Evolutionary conservation across 257 asterid genomes (phyloP).

Genomic region (Primulina tabacum): DNA sequence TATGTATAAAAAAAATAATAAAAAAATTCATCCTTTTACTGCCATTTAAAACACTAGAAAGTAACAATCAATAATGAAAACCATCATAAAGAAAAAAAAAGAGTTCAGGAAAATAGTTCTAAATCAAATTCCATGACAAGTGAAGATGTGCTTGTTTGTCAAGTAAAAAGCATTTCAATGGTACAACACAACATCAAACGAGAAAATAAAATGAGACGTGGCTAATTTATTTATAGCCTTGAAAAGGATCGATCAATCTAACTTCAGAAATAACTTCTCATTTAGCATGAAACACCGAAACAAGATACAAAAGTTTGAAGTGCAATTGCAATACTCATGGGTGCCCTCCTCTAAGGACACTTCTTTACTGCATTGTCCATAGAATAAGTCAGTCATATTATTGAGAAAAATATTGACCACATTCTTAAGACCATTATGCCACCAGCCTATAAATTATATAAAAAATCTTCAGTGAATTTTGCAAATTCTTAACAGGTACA

Average conservation of each 20-base stretch:
- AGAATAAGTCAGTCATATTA: not conserved
- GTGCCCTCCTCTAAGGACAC: not conserved
- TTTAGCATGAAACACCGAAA: not conserved
- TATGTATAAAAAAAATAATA: no score
- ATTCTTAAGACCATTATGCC: constrained; percentile 1
- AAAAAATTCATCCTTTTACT: no score
- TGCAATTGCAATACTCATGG: not conserved
- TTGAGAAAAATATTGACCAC: not conserved
- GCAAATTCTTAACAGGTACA: not conserved
- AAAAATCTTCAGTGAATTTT: not conserved
- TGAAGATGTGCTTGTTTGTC: not conserved
- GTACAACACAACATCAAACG: not conserved
- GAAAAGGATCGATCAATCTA: not conserved
- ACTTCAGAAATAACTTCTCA: not conserved
- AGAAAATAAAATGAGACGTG: not conserved
- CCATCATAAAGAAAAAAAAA: no score
- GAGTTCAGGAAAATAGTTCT: no score
- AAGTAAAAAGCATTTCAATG: no score
- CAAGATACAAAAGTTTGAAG: not conserved
- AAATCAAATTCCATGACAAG: not conserved
- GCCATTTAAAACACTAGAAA: no score
- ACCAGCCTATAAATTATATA: not conserved
- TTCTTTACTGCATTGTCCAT: not conserved
- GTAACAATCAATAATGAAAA: no score
- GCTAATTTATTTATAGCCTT: not conserved